Evolutionary conservation across 1,139 yeast genomes (phyloP), one percentile per base, ranked within the genome.

Genomic region (Candida albicans): DNA sequence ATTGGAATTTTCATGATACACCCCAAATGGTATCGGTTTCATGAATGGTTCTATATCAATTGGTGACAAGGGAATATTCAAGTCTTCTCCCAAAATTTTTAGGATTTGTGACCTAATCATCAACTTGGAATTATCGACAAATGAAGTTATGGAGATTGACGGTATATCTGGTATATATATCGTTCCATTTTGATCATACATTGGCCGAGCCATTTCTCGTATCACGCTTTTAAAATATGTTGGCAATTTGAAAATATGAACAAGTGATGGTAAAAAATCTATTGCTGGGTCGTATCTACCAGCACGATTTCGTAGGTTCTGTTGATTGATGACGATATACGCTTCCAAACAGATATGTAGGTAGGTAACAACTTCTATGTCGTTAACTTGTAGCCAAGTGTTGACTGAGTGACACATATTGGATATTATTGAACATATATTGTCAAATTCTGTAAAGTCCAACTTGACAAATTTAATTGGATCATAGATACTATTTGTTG

Each of bases 151-250:
- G 11, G 33, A 30, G 4, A 39, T 15, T 3, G 37, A 8, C 2
- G 39, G 33, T 13, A 44, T 28, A 15, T 44, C 35, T 10, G 47
- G 44, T n/a, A 44, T 14, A 33, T 44, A 44, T 14, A 44, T 25
- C 8, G 34, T 26, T 2, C 36, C 39, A 4, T 25, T 35, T 9
- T 37, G 35, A 24, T 39, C 42, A 28, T 41, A 37, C 47, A 44
- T 44, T 26, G 47, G 47, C 35, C 44, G 30, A 3, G 47, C 44
- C 44, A 44, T 41, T 39, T 44, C 47, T 28, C 47, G 39, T 28
- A 44, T 41, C 5, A 39, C 27, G 24, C 42, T 40, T 35, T 35
- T 41, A 32, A 44, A 44, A 33, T 33, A 44, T 29, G 33, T 12
- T 6, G 47, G 47, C 7, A 44, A 41, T 25, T 32, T 40, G 11